Conservation (phyloP, 208 protist genomes). For the Crithidia bombi region DNA sequence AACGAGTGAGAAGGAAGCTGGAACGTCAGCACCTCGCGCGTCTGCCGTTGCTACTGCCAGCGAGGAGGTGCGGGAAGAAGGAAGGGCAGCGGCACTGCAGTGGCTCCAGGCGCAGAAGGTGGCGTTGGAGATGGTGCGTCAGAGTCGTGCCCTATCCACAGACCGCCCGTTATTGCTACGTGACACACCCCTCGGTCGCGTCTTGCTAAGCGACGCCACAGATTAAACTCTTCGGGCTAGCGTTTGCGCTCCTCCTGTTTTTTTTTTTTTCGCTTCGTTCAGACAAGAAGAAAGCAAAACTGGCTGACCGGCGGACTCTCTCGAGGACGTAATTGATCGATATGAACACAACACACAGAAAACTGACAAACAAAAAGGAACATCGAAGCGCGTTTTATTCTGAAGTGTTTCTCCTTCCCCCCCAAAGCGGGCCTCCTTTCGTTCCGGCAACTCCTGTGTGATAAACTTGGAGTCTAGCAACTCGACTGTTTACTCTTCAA, state of each 20-base stretch:
- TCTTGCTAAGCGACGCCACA: constrained; percentile 26
- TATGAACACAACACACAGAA: too few species aligned
- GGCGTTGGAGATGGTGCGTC: constrained; percentile 28
- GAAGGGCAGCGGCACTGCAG: constrained; percentile 11
- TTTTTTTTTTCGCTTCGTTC: background rate
- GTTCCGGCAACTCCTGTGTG: too few species aligned
- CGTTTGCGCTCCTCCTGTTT: background rate
- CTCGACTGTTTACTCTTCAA: too few species aligned
- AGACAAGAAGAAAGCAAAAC: too few species aligned
- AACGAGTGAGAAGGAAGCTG: background rate
- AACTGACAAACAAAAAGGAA: too few species aligned
- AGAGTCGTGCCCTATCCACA: constrained; percentile 9
- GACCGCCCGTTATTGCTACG: constrained; percentile 44
- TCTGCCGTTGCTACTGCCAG: background rate
- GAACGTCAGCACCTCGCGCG: background rate
- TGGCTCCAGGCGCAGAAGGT: constrained; percentile 30
- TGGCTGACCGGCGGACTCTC: too few species aligned
- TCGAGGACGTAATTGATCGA: too few species aligned
- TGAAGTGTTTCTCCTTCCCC: too few species aligned
- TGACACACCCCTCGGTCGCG: constrained; percentile 37
- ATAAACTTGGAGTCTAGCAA: too few species aligned
- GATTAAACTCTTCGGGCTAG: too few species aligned
- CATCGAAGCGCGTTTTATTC: too few species aligned
- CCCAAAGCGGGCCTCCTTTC: too few species aligned
- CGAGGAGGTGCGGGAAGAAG: constrained; percentile 3